phyloP scores from a whole-genome alignment of 163 green algal species.

The Chloroidium sp. region DNA sequence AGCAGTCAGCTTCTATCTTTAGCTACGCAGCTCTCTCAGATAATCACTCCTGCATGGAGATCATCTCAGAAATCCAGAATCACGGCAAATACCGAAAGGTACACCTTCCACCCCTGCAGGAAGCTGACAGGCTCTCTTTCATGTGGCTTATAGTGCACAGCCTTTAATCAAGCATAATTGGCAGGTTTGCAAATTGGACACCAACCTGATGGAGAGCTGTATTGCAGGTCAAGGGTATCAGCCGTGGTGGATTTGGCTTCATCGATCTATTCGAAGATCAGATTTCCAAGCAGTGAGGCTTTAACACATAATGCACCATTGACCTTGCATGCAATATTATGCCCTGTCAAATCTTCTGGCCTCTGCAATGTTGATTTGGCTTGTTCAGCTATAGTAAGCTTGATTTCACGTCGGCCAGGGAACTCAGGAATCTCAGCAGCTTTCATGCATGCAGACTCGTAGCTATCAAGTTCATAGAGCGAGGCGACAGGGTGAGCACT shows the following conservation, averaged over 20 bases:
- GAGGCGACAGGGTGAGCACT: not conserved
- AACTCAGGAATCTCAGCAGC: not conserved
- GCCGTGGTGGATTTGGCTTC: not conserved
- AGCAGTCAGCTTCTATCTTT: too few species aligned
- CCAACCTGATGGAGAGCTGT: not conserved
- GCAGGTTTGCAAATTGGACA: too few species aligned
- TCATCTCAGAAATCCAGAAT: too few species aligned
- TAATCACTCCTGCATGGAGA: too few species aligned
- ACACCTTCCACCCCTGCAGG: not conserved
- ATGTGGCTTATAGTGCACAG: too few species aligned
- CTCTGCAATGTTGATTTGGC: too few species aligned
- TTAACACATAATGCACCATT: not conserved
- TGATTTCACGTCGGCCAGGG: too few species aligned
- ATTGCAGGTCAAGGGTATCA: not conserved
- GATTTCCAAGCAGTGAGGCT: not conserved
- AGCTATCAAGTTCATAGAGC: slow-evolving; percentile 3
- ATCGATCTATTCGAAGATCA: not conserved
- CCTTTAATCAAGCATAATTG: too few species aligned
- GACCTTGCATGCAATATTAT: not conserved
- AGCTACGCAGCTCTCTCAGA: too few species aligned
- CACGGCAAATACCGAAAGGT: not conserved
- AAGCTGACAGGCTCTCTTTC: not conserved
- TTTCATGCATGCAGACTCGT: not conserved
- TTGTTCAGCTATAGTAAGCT: too few species aligned
- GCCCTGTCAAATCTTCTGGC: not conserved